phyloP scores from a whole-genome alignment of 768 basidiomycete species.

The Leccinellum rugosiceps region DNA sequence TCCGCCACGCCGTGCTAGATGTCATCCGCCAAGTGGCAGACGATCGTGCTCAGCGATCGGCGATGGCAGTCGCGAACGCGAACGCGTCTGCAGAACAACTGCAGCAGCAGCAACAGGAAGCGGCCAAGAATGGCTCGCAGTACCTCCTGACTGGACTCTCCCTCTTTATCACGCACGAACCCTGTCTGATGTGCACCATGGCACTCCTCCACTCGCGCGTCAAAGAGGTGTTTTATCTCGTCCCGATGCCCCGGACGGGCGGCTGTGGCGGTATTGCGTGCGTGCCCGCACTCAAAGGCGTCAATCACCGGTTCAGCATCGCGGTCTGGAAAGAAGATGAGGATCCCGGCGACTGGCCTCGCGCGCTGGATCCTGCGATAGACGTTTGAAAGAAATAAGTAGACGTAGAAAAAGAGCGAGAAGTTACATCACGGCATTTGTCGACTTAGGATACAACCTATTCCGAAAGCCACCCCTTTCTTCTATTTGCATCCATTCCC shows the following conservation, averaged over 20 bases:
- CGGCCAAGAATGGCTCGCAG: constrained; percentile 58
- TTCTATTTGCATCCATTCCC: no score
- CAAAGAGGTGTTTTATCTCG: constrained; percentile 74
- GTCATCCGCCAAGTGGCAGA: constrained; percentile 66
- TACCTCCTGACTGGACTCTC: constrained; percentile 86
- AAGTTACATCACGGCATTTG: neutral
- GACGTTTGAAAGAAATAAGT: neutral
- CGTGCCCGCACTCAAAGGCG: constrained; percentile 75
- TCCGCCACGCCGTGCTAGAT: constrained; percentile 84
- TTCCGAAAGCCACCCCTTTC: no score
- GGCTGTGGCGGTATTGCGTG: constrained; percentile 80
- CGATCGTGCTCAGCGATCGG: constrained; percentile 35
- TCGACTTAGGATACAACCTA: neutral
- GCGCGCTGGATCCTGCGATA: constrained; percentile 18
- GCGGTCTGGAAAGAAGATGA: constrained; percentile 55
- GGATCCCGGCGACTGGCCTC: constrained; percentile 4
- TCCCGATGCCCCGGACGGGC: constrained; percentile 74
- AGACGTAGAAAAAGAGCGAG: neutral
- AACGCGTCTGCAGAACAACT: neutral
- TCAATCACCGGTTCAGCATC: constrained; percentile 87
- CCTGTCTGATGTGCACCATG: constrained; percentile 98
- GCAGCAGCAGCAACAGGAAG: constrained; percentile 5
- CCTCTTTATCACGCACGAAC: constrained; percentile 92
- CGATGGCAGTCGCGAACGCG: neutral
- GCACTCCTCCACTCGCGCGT: constrained; percentile 93